These are phyloP conservation scores for Ganoderma resinaceum DNA, from an alignment of 1,284 basidiomycete genomes.

Conservation along the genomic window DNA sequence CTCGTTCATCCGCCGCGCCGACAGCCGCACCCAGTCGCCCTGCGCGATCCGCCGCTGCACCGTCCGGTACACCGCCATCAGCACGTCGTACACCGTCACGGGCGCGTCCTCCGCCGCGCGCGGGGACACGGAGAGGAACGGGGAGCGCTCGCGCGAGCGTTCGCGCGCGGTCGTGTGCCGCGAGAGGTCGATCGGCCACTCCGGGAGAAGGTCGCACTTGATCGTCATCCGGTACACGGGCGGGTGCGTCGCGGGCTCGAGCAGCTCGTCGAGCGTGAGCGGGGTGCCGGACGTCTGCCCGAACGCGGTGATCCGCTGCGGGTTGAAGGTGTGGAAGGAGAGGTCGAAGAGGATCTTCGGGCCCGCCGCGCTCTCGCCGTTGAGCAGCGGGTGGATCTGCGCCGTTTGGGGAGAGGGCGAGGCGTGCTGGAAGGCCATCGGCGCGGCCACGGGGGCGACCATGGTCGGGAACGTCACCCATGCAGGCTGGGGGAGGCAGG, in stretches of 20 bases:
- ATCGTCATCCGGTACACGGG: constrained; percentile 62
- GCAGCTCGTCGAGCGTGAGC: constrained; percentile 52
- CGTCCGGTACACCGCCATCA: constrained; percentile 56
- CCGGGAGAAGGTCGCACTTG: constrained; percentile 59
- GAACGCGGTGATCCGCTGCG: constrained; percentile 47
- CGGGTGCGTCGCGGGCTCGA: constrained; percentile 62
- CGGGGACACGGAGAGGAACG: constrained; percentile 35
- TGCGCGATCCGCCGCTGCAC: constrained; percentile 63
- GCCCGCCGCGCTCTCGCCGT: constrained; percentile 53
- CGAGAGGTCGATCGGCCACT: constrained; percentile 67
- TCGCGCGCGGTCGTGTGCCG: constrained; percentile 36
- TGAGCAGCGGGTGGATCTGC: constrained; percentile 60
- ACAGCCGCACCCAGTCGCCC: constrained; percentile 59
- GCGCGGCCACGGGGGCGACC: constrained; percentile 34
- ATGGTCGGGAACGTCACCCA: constrained; percentile 37
- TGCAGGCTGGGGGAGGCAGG: constrained; percentile 34
- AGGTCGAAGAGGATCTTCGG: constrained; percentile 62
- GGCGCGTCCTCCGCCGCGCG: constrained; percentile 38
- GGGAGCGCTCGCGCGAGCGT: constrained; percentile 37
- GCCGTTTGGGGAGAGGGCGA: constrained; percentile 26
- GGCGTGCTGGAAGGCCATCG: constrained; percentile 30
- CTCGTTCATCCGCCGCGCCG: constrained; percentile 45
- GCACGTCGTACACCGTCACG: constrained; percentile 65
- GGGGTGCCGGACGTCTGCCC: constrained; percentile 44
- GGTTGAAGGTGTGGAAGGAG: constrained; percentile 51